Evolutionary conservation across 371 early-diverging fungal species (phyloP), one percentile per base, ranked within the genome.

Genomic region (Dichotomocladium elegans): DNA sequence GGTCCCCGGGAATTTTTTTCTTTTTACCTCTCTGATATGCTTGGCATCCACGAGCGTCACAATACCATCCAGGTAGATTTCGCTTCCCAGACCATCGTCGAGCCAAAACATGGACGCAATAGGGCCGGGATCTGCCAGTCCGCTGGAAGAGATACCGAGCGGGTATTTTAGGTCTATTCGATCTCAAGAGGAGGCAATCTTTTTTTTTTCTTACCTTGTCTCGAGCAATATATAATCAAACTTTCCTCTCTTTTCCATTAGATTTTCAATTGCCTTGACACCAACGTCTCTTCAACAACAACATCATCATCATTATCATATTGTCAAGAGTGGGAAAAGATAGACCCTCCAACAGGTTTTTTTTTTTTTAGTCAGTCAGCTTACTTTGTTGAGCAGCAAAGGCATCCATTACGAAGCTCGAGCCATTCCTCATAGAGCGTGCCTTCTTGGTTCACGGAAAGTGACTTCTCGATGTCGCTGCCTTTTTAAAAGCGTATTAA

Each of bases 61-160:
- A 31, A 97, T 91, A 0, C 94, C 97, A 58, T 98, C 99, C 29
- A 98, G 70, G 50, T 92, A 89, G 24, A 98, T 79, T 4, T 91
- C 85, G 58, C 90, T 86, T 4, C 90, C 88, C 31, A 98, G 79
- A 11, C 88, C 92, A 61, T 95, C 96, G 58, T 98, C 98, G 35
- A 96, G 64, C 99, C 98, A 98, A 63, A 98, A 91, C 88, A 95
- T 95, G 21, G 89, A 81, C 3, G 93, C 95, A 50, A 98, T 96
- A 4, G 94, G 93, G 0, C 92, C 89, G 17, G 93, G 93, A 72
- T 92, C 93, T 3, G 92, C 91, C 12, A 91, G 60, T 7, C 92
- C 82, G 62, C 78, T 72, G 51, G 6, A 17, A 37, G n/a, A 37
- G 17, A n/a, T n/a, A n/a, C n/a, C n/a, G n/a, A n/a, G n/a, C n/a